These are phyloP conservation scores for Betula pendula DNA, from an alignment of 306 rosid genomes.

Conservation along the genomic window DNA sequence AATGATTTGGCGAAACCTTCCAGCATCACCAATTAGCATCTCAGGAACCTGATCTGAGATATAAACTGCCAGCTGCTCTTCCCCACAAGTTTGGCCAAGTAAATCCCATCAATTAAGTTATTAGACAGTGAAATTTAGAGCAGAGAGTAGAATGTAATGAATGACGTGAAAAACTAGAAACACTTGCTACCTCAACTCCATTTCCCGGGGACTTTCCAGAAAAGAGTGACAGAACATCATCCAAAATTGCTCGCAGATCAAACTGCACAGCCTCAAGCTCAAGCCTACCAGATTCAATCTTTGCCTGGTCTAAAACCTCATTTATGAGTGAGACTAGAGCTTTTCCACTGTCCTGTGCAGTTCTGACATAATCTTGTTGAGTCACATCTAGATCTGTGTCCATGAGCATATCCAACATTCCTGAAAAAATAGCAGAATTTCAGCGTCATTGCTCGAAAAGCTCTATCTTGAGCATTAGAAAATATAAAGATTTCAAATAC, in stretches of 20 bases:
- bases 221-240: slow-evolving; percentile 86
- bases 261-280: slow-evolving; percentile 89
- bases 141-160: background rate
- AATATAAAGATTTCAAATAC: slow-evolving; percentile 27
- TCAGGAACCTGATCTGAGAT: slow-evolving; percentile 82
- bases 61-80: slow-evolving; percentile 73
- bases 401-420: slow-evolving; percentile 97
- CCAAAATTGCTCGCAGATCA: slow-evolving; percentile 73
- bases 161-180: slow-evolving; percentile 14
- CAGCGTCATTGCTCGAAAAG: slow-evolving; percentile 18
- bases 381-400: slow-evolving; percentile 90
- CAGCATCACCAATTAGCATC: slow-evolving; percentile 79
- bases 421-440: slow-evolving; percentile 53
- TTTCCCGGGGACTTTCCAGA: slow-evolving; percentile 93
- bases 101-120: slow-evolving; percentile 16
- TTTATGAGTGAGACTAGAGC: slow-evolving; percentile 91
- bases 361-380: slow-evolving; percentile 86
- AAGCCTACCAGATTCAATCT: slow-evolving; percentile 94
- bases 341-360: slow-evolving; percentile 94
- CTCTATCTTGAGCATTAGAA: slow-evolving; percentile 12
- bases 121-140: slow-evolving; percentile 29
- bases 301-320: slow-evolving; percentile 95
- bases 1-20: slow-evolving; percentile 85
- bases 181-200: slow-evolving; percentile 82
- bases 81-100: slow-evolving; percentile 34